These are phyloP conservation scores for Botrytis paeoniae DNA, from an alignment of 2,329 filamentous ascomycete genomes.

Conservation along the genomic window DNA sequence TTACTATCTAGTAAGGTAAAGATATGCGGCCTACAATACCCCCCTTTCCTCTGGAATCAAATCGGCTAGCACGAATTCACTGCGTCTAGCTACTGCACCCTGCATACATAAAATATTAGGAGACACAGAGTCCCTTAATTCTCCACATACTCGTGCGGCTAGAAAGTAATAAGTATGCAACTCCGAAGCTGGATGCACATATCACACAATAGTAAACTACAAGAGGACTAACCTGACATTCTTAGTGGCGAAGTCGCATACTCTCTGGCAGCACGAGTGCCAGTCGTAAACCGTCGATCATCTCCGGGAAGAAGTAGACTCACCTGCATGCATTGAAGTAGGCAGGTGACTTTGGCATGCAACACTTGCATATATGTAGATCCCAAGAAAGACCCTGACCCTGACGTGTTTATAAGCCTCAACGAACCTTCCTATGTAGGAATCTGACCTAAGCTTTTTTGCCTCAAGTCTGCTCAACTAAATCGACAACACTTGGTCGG, in stretches of 20 bases:
- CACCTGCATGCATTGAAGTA: neutral
- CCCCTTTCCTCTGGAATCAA: neutral
- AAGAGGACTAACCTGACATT: neutral
- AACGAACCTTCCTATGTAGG: neutral
- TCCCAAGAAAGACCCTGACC: neutral
- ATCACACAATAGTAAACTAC: neutral
- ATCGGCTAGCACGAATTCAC: neutral
- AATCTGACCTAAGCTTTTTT: neutral
- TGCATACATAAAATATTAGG: neutral
- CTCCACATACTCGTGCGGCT: neutral
- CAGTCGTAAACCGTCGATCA: neutral
- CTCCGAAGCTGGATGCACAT: neutral
- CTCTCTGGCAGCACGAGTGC: neutral
- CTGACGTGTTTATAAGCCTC: neutral
- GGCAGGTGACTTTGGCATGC: neutral
- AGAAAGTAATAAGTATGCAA: neutral
- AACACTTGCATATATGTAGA: neutral
- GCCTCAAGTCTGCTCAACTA: neutral
- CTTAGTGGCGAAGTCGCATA: neutral
- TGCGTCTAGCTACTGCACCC: neutral
- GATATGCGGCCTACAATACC: slow-evolving; percentile 1
- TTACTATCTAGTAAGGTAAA: neutral
- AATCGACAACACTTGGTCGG: neutral
- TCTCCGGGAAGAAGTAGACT: neutral
- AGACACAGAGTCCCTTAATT: neutral